These are phyloP conservation scores for Mortierella sp. DNA, from an alignment of 371 early-diverging fungal genomes.

Conservation along the genomic window DNA sequence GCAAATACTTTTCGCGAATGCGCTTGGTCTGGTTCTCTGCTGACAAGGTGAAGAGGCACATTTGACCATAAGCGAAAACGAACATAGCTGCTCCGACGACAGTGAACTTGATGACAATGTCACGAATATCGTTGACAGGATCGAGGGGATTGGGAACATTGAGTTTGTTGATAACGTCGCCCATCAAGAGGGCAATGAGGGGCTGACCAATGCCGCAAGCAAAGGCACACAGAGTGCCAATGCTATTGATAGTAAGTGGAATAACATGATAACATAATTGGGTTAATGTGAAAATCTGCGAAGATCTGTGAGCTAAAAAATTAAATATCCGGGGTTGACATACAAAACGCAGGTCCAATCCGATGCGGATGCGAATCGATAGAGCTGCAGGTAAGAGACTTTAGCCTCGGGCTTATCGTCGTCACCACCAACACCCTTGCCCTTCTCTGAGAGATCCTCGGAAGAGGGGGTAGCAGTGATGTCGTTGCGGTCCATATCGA, in stretches of 20 bases:
- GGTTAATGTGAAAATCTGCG: background rate
- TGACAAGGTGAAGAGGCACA: constrained; percentile 62
- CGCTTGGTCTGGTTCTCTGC: constrained; percentile 67
- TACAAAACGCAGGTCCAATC: constrained; percentile 72
- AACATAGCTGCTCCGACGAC: constrained; percentile 65
- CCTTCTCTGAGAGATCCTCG: constrained; percentile 29
- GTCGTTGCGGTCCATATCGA: constrained; percentile 31
- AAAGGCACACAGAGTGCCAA: constrained; percentile 47
- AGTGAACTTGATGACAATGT: constrained; percentile 55
- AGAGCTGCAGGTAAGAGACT: constrained; percentile 69
- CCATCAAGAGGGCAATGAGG: constrained; percentile 58
- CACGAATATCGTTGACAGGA: constrained; percentile 33
- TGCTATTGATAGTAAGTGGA: constrained; percentile 10
- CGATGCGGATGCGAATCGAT: constrained; percentile 72
- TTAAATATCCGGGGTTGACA: constrained; percentile 39
- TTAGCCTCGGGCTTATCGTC: constrained; percentile 32
- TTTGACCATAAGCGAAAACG: constrained; percentile 60
- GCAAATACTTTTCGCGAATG: constrained; percentile 78
- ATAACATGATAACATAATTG: background rate
- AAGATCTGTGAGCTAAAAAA: background rate
- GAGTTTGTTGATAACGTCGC: constrained; percentile 54
- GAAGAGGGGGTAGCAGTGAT: constrained; percentile 34
- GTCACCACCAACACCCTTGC: background rate
- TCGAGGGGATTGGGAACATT: constrained; percentile 39
- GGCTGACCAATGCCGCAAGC: constrained; percentile 55